Evolutionary conservation across 1,139 yeast genomes (phyloP).

Genomic region (Saccharomyces pastorianus): DNA sequence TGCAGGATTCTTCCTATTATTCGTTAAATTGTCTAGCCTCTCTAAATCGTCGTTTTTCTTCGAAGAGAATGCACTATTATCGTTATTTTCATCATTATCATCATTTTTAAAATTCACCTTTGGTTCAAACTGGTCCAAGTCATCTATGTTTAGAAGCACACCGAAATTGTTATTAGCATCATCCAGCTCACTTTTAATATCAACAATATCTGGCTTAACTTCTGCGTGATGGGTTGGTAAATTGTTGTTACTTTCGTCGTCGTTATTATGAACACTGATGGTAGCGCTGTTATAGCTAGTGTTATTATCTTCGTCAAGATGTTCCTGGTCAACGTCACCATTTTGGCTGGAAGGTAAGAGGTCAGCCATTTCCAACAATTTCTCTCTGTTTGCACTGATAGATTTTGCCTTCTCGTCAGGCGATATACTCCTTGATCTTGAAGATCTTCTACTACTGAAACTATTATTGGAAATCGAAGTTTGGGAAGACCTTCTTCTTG

Average conservation of each 20-base stretch:
- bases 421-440: conserved; percentile 16
- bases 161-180: not conserved
- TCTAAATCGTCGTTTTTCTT: not conserved
- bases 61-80: not conserved
- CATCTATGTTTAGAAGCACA: not conserved
- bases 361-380: conserved; percentile 54
- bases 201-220: not conserved
- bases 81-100: not conserved
- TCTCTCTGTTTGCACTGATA: conserved; percentile 40
- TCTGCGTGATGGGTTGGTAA: not conserved
- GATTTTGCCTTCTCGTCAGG: conserved; percentile 33
- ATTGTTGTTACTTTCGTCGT: not conserved
- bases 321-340: not conserved
- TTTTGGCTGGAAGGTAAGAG: conserved; percentile 9
- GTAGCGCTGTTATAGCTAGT: not conserved
- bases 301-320: not conserved
- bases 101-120: not conserved
- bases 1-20: conserved; percentile 52
- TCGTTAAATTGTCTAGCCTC: not conserved
- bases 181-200: not conserved
- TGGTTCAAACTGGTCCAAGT: not conserved
- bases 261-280: not conserved
- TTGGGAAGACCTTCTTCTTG: conserved; percentile 18
- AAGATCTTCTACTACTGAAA: conserved; percentile 10
- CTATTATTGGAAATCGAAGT: not conserved